Conservation (phyloP, 345 rosid genomes). For the Linum trigynum region DNA sequence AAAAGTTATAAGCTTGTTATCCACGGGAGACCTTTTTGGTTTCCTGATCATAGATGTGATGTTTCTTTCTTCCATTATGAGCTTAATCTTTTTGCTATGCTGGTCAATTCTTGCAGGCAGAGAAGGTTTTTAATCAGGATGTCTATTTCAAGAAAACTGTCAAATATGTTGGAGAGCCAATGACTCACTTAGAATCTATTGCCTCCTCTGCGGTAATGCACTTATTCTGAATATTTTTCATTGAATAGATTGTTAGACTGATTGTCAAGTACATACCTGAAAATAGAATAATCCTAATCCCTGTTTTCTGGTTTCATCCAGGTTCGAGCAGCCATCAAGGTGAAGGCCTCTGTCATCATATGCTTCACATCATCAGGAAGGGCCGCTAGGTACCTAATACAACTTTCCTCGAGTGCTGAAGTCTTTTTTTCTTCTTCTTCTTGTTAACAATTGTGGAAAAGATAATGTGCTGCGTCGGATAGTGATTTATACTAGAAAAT, state of each 20-base stretch:
- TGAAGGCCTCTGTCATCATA: conserved; percentile 88
- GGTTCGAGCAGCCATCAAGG: conserved; percentile 99
- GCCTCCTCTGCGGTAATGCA: conserved; percentile 91
- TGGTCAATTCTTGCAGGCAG: conserved; percentile 46
- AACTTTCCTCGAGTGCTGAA: not conserved
- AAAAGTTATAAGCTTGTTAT: not conserved
- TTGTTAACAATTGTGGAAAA: not conserved
- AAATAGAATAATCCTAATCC: not conserved
- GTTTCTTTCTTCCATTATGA: too few species aligned
- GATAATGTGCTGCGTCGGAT: not conserved
- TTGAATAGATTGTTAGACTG: too few species aligned
- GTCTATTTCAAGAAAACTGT: conserved; percentile 80
- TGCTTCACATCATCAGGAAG: conserved; percentile 98
- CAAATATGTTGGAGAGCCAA: conserved; percentile 90
- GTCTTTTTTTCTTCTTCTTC: not conserved
- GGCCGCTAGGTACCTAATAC: conserved; percentile 69
- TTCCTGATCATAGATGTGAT: not conserved
- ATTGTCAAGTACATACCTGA: not conserved
- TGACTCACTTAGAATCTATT: conserved; percentile 92
- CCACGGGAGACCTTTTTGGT: not conserved
- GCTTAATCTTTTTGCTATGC: not conserved
- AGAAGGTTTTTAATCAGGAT: conserved; percentile 94
- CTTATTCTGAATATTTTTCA: not conserved
- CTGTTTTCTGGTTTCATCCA: conserved; percentile 14
- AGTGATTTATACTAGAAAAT: not conserved